Base-by-base conservation (phyloP, 176 grass and related monocot genomes). In the Thinopyrum elongatum region DNA sequence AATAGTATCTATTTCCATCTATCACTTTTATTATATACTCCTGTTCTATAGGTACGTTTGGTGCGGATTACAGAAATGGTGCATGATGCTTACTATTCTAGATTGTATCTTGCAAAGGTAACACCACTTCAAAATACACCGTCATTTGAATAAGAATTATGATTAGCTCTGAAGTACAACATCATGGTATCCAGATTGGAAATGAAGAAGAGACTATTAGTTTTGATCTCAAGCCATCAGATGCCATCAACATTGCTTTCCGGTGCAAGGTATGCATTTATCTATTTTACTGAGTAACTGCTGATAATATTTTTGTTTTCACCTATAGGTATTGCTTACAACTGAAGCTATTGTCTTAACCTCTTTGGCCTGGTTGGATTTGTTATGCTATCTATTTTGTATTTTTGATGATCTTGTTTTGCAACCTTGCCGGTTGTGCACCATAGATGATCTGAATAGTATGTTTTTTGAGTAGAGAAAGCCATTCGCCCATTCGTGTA, bases 211-310 rank as follows among this genome's bases (percentile, higher is more conserved):
- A 95, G 42, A 93, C 51, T 65, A 95, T 93, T 47, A 85, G 88
- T 79, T 88, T 98, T 57, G 95, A 95, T 73, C 88, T 98, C 71
- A 92, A 90, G 87, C 93, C 93, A 79, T 94, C 93, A 42, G 95
- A 98, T 91, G 95, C 93, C 84, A 98, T 98, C 86, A 98, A 98
- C 88, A 95, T 98, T 83, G 95, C 95, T 87, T 94, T 95, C 38
- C 91, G 91, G 15, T 98, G 95, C 93, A 98, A 98, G 90, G 93
- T 98, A 77, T 90, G 86, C 83, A 74, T 90, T 79, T 87, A 16
- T 82, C 73, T 86, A 10, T 70, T 17, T 21, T 63, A 71, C 29
- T 10, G 64, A 57, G 5, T 68, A 62, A 73, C 44, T 2, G 70
- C 7, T 35, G 10, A 35, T 9, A 58, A 64, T 66, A 21, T 58